Percentiles rank a stretch among this genome's conserved stretches.
These are phyloP conservation scores for Pyrrhoderma lamaoense DNA, from an alignment of 1,284 basidiomycete genomes.

Conservation along the genomic window DNA sequence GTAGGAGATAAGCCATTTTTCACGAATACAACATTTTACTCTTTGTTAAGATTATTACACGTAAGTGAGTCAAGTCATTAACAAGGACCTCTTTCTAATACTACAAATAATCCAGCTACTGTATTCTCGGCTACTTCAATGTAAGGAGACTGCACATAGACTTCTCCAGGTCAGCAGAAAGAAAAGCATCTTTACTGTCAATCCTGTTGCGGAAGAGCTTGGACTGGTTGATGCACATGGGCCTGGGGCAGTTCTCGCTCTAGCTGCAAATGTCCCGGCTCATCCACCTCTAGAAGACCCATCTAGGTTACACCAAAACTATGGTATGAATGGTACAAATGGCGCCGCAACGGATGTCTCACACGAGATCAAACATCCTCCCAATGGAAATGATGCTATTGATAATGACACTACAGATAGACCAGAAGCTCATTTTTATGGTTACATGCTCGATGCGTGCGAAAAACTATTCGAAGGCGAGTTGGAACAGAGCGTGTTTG, in stretches of 20 bases:
- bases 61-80: conserved; percentile 38
- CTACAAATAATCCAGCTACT: conserved; percentile 51
- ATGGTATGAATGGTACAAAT: conserved; percentile 18
- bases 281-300: conserved; percentile 22
- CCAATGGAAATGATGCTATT: background rate
- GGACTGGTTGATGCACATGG: conserved; percentile 74
- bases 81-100: background rate
- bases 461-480: conserved; percentile 93
- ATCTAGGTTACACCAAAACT: background rate
- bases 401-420: conserved; percentile 26
- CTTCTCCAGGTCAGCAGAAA: conserved; percentile 54
- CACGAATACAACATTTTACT: conserved; percentile 90
- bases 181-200: conserved; percentile 43
- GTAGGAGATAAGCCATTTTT: conserved; percentile 57
- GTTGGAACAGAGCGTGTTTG: conserved; percentile 83
- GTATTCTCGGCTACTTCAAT: conserved; percentile 81
- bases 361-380: too few species aligned
- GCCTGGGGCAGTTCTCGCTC: conserved; percentile 55
- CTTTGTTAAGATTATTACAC: conserved; percentile 81
- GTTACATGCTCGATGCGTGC: conserved; percentile 85
- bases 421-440: conserved; percentile 63
- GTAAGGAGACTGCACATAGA: conserved; percentile 73
- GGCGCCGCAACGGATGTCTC: background rate
- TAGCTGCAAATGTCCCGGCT: conserved; percentile 51
- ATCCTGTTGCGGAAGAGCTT: conserved; percentile 65